Percentiles rank a stretch among this genome's conserved stretches.
Evolutionary conservation across 2,329 filamentous ascomycete species (phyloP).

Genomic region (Mycosphaerella arachidis): DNA sequence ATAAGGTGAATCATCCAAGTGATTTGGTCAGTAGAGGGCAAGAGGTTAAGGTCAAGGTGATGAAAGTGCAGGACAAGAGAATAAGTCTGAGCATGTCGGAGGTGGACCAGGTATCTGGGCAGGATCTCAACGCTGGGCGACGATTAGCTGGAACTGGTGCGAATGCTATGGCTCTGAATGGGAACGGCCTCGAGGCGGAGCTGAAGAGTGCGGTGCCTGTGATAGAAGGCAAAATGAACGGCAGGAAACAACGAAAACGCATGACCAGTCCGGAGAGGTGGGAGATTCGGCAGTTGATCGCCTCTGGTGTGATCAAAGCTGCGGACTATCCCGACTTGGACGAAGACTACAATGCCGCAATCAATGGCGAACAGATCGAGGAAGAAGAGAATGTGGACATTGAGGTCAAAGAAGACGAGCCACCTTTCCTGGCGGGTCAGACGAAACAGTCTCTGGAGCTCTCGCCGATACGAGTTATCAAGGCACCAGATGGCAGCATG

Average conservation of each 20-base stretch:
- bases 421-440: slow-evolving; percentile 90
- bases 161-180: slow-evolving; percentile 78
- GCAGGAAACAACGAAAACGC: slow-evolving; percentile 70
- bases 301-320: slow-evolving; percentile 86
- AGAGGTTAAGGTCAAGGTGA: slow-evolving; percentile 85
- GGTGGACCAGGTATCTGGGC: slow-evolving; percentile 83
- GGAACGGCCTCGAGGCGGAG: slow-evolving; percentile 41
- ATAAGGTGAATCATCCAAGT: slow-evolving; percentile 85
- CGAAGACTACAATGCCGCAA: slow-evolving; percentile 83
- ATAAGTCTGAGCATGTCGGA: slow-evolving; percentile 96
- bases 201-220: slow-evolving; percentile 51
- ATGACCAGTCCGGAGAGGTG: slow-evolving; percentile 96
- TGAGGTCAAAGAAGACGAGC: slow-evolving; percentile 92
- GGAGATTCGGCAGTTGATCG: slow-evolving; percentile 96
- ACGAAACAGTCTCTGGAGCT: slow-evolving; percentile 94
- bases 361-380: slow-evolving; percentile 83
- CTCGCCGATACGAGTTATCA: slow-evolving; percentile 92
- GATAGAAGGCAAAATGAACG: slow-evolving; percentile 53
- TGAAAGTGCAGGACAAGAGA: slow-evolving; percentile 74
- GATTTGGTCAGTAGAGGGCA: slow-evolving; percentile 79
- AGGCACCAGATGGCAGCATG: slow-evolving; percentile 95
- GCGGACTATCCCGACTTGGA: slow-evolving; percentile 93
- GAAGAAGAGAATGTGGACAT: slow-evolving; percentile 97
- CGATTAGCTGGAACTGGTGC: slow-evolving; percentile 82
- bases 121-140: slow-evolving; percentile 73